Conservation (phyloP, 495 filamentous ascomycete genomes). For the Aspergillus wentii region DNA sequence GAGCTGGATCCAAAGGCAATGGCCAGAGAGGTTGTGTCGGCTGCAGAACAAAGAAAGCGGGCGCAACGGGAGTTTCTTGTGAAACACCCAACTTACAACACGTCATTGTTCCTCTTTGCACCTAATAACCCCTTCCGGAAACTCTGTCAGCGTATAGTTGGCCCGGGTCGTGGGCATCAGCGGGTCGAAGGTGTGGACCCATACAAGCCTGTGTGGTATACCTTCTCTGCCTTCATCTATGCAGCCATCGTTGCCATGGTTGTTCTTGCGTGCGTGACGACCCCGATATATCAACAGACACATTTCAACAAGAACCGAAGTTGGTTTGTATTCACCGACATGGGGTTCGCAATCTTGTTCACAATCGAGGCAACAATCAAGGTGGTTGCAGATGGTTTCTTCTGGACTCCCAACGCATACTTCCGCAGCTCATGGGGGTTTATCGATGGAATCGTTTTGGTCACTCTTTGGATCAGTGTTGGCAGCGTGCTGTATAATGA, state of each 20-base stretch:
- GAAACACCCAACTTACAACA: conserved; percentile 88
- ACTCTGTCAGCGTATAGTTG: conserved; percentile 85
- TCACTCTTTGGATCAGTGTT: conserved; percentile 97
- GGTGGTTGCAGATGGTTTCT: conserved; percentile 91
- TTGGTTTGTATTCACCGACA: conserved; percentile 92
- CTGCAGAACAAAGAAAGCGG: conserved; percentile 72
- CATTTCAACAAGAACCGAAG: conserved; percentile 74
- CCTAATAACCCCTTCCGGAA: conserved; percentile 71
- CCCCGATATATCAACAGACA: conserved; percentile 84
- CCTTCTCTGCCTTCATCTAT: conserved; percentile 92
- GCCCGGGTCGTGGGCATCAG: conserved; percentile 80
- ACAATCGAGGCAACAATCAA: conserved; percentile 86
- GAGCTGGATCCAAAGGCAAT: conserved; percentile 78
- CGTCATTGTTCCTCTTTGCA: conserved; percentile 80
- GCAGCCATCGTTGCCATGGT: conserved; percentile 96
- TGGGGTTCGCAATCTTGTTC: conserved; percentile 86
- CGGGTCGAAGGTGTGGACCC: conserved; percentile 83
- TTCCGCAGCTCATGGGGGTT: conserved; percentile 95
- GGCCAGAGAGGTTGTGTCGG: conserved; percentile 83
- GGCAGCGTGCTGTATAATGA: conserved; percentile 71
- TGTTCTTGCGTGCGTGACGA: conserved; percentile 87
- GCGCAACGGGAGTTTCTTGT: conserved; percentile 87
- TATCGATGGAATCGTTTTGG: conserved; percentile 87
- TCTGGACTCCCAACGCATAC: conserved; percentile 97
- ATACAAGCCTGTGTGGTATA: conserved; percentile 83